Evolutionary conservation across 2,329 filamentous ascomycete genomes (phyloP), one percentile per base, ranked within the genome.

Genomic region (Pseudocercospora musae): DNA sequence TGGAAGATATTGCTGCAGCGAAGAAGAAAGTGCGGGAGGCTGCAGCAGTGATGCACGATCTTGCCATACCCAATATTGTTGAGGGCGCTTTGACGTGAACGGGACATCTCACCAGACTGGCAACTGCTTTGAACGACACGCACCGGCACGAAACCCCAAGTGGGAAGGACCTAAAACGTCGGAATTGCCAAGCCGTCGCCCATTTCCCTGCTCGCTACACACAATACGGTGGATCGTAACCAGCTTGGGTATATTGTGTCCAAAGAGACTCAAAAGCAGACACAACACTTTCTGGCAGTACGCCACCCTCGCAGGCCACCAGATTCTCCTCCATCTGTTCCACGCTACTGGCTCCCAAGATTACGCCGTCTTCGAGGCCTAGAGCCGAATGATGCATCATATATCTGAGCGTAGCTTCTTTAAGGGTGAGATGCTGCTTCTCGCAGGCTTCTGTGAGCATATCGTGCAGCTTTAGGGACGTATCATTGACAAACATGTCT

Each of bases 331-430:
- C 59, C 68, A 75, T 65, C 65, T 76, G 74, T 60, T 69, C 67
- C 10, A 57, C 23, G 21, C 66, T 71, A 9, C 65, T 76, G 10
- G 75, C 77, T 2, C 78, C 78, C 6, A 80, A 68, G 55, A 79
- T 78, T 8, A 80, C 65, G 2, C 67, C 75, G 69, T 80, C 78
- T 0, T 71, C 71, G 4, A 68, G 52, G 8, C 67, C 68, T 40
- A 80, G 59, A n/a, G 68, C 57, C 3, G 76, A 80, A 66, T 83
- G 80, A 69, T 83, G 76, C 11, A 73, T 70, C 21, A 78, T 66
- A 80, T 80, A 84, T 21, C 81, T 68, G 61, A 83, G 62, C 1
- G 80, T 78, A 50, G 76, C 74, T 61, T 82, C 79, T 2, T 76
- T 74, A 59, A 78, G 66, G 0, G 75, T 77, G 27, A 83, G 9